Conservation (phyloP, 495 filamentous ascomycete genomes). For the Aspergillus ellipticus region DNA sequence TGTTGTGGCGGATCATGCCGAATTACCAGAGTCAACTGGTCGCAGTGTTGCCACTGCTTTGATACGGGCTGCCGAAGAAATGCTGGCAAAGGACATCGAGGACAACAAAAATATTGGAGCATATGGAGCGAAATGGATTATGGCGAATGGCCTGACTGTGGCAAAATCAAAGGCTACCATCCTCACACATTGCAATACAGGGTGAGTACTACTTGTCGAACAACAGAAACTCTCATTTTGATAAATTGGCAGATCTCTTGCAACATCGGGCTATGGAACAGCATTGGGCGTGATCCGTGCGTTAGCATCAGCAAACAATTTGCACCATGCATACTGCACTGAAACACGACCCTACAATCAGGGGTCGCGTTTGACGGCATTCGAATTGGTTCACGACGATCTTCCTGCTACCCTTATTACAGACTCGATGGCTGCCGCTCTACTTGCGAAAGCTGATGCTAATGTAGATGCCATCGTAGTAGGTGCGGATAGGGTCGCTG, state of each 20-base stretch:
- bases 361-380: conserved; percentile 90
- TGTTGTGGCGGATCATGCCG: conserved; percentile 40
- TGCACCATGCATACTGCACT: conserved; percentile 87
- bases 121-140: conserved; percentile 80
- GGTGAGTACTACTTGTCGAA: conserved; percentile 44
- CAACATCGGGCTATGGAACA: conserved; percentile 94
- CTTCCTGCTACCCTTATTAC: conserved; percentile 94
- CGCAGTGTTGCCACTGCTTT: conserved; percentile 58
- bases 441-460: conserved; percentile 59
- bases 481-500: conserved; percentile 90
- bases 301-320: conserved; percentile 57
- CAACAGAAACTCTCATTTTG: conserved; percentile 1
- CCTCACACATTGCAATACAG: conserved; percentile 96
- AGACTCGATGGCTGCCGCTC: conserved; percentile 90
- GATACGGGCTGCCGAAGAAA: conserved; percentile 73
- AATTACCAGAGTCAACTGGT: conserved; percentile 33
- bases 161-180: conserved; percentile 56
- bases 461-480: conserved; percentile 84
- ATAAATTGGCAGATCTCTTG: conserved; percentile 62
- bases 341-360: conserved; percentile 98
- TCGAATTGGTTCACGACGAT: conserved; percentile 87
- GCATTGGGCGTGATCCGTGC: conserved; percentile 90
- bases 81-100: conserved; percentile 79
- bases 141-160: conserved; percentile 39
- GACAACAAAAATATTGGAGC: conserved; percentile 84